Base-by-base conservation (phyloP, 2,329 filamentous ascomycete species). In the Geoglossum cookeanum region DNA sequence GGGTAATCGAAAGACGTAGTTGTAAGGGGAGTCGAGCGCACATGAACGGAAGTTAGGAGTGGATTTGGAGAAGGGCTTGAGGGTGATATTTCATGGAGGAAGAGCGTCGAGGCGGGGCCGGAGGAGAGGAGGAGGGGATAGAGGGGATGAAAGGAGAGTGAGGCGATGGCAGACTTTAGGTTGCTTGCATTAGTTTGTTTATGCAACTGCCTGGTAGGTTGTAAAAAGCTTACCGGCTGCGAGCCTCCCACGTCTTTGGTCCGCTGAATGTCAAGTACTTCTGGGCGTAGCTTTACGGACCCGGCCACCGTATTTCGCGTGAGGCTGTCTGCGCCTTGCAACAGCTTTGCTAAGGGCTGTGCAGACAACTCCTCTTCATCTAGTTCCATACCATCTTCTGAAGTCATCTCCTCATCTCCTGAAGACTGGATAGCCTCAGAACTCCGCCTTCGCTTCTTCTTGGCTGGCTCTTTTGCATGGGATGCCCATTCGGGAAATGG, bases 81-180 rank as follows among this genome's bases (percentile, higher is more conserved):
- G 48, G 84, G 85, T 44, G 85, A 84, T 63, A 97, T 80, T 68
- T 96, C 90, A 70, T 98, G 90, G 51, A 98, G 78, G 68, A 85
- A 89, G 57, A 97, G 77, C 3, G 90, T 85, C 22, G 87, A 87
- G 55, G 88, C 86, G 57, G 84, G 84, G 59, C 90, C 92, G 11
- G 89, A 88, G 29, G 92, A 94, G 59, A 97, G 80, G 32, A 98
- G 80, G 15, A 98, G 82, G 3, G 92, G 88, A 66, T 89, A 85
- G 62, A 82, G 76, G 33, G 91, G 89, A 70, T 98, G 92, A 76
- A 97, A 96, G 8, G 83, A 83, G 39, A 98, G 79, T 47, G 85
- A 88, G 45, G 83, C 84, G 62, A 97, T 83, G 9, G 87, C 79
- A 17, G 85, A 86, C 69, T 71, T 56, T n/a, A 15, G 30, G 3